These are phyloP conservation scores for Massariosphaeria phaeospora DNA, from an alignment of 495 filamentous ascomycete genomes.

Conservation along the genomic window DNA sequence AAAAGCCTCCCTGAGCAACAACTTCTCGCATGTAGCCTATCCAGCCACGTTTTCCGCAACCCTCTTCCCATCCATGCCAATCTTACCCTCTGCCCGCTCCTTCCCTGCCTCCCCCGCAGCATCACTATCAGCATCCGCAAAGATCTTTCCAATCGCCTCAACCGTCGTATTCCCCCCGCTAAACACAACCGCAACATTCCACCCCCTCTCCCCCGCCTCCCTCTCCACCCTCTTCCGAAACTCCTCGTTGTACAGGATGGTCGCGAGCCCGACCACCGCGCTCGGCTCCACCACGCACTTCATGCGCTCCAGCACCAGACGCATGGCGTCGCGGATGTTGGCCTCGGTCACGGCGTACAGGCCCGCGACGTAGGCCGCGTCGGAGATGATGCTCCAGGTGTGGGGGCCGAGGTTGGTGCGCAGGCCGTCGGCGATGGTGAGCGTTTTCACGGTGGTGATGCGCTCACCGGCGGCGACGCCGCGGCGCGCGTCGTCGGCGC, in stretches of 20 bases:
- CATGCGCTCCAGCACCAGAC: constrained; percentile 78
- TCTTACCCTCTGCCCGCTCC: constrained; percentile 40
- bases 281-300: constrained; percentile 92
- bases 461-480: constrained; percentile 59
- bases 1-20: too few species aligned
- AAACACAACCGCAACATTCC: constrained; percentile 84
- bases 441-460: constrained; percentile 59
- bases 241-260: constrained; percentile 77
- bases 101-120: constrained; percentile 25
- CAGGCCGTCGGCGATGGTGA: constrained; percentile 89
- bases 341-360: constrained; percentile 77
- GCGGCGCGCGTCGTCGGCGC: constrained; percentile 73
- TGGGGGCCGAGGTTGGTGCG: constrained; percentile 73
- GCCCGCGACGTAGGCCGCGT: constrained; percentile 61
- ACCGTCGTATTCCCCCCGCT: constrained; percentile 88
- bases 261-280: constrained; percentile 78
- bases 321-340: constrained; percentile 73
- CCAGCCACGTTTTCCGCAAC: constrained; percentile 49
- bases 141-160: constrained; percentile 66
- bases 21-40: too few species aligned
- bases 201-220: constrained; percentile 67
- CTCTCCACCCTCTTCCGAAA: constrained; percentile 65
- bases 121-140: too few species aligned
- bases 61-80: constrained; percentile 41
- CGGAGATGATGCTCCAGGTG: constrained; percentile 78